These are phyloP conservation scores for Candida glucosophila DNA, from an alignment of 1,139 yeast species.

Conservation along the genomic window DNA sequence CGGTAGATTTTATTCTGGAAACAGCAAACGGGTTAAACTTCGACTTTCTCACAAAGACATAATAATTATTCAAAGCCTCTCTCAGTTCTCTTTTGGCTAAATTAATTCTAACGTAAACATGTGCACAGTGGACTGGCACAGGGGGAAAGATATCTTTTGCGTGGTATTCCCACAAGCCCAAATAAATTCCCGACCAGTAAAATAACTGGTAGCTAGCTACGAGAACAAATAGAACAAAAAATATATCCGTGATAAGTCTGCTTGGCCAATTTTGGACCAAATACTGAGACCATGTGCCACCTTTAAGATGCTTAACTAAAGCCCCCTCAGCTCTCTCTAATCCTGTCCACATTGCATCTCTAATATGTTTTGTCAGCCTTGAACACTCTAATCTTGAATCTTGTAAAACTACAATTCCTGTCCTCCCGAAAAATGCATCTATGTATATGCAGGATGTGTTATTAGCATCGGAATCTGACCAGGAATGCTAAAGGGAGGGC, in stretches of 20 bases:
- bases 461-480: too few species aligned
- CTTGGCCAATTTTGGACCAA: too few species aligned
- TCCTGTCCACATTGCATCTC: too few species aligned
- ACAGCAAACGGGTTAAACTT: constrained; percentile 19
- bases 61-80: constrained; percentile 17
- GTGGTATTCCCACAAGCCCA: constrained; percentile 49
- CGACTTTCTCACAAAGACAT: constrained; percentile 17
- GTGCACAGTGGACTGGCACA: constrained; percentile 73
- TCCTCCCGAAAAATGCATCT: too few species aligned
- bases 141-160: constrained; percentile 61
- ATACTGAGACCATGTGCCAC: too few species aligned
- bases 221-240: constrained; percentile 24
- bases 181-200: constrained; percentile 41
- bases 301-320: too few species aligned
- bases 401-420: too few species aligned
- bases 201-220: constrained; percentile 35
- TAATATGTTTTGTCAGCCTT: too few species aligned
- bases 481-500: too few species aligned
- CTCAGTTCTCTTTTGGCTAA: constrained; percentile 16
- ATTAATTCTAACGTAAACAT: constrained; percentile 49
- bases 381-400: too few species aligned
- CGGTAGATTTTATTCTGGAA: constrained; percentile 20
- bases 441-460: too few species aligned
- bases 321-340: too few species aligned
- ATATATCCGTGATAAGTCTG: constrained; percentile 31